Conservation (phyloP, 352 stramenopile species). For the Pythium aquatile region DNA sequence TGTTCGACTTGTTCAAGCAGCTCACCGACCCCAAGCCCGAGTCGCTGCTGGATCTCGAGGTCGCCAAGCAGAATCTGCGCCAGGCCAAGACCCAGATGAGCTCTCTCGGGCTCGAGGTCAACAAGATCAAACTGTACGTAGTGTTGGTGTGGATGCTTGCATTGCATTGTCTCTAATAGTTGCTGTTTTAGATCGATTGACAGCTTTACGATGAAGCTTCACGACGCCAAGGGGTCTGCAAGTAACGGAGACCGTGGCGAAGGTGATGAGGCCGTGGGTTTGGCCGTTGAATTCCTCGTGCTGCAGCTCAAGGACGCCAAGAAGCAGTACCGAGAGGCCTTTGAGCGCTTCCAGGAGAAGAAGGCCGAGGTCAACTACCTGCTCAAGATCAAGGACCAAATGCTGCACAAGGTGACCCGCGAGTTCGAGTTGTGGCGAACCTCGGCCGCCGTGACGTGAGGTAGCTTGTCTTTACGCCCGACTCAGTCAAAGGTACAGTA, state of each 20-base stretch:
- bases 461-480: neutral
- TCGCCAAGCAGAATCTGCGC: slow-evolving; percentile 59
- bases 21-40: slow-evolving; percentile 34
- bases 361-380: slow-evolving; percentile 55
- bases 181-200: slow-evolving; percentile 44
- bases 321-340: slow-evolving; percentile 47
- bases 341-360: slow-evolving; percentile 51
- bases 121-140: slow-evolving; percentile 61
- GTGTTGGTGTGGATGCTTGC: no score
- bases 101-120: slow-evolving; percentile 44
- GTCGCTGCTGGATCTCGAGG: slow-evolving; percentile 51
- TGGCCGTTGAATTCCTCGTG: slow-evolving; percentile 26
- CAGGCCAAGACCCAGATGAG: slow-evolving; percentile 37
- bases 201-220: slow-evolving; percentile 35
- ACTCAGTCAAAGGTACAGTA: no score
- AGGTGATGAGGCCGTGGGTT: neutral
- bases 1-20: slow-evolving; percentile 53
- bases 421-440: slow-evolving; percentile 53
- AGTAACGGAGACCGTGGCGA: slow-evolving; percentile 4
- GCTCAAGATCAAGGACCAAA: slow-evolving; percentile 59
- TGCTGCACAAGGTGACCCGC: slow-evolving; percentile 51
- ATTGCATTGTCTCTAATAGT: neutral
- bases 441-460: slow-evolving; percentile 4
- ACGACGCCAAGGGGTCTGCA: slow-evolving; percentile 25
- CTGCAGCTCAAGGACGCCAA: slow-evolving; percentile 61